Conservation (phyloP, 768 basidiomycete genomes). For the Tylopilus felleus region DNA sequence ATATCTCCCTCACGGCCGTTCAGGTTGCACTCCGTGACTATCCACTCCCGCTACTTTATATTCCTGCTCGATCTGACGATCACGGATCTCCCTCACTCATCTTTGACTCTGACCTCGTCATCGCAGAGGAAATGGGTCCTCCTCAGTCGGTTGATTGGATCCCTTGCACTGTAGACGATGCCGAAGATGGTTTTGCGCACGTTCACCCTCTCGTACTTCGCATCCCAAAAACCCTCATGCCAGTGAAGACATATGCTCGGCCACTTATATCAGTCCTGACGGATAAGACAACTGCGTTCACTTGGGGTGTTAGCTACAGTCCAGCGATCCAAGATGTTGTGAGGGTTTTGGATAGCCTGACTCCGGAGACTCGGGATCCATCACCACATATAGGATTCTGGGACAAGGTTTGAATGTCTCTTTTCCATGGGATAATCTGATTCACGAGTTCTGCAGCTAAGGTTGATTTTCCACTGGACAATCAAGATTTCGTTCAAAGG, state of each 20-base stretch:
- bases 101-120: slow-evolving; percentile 74
- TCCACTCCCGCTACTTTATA: slow-evolving; percentile 77
- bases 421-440: neutral
- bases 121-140: slow-evolving; percentile 83
- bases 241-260: slow-evolving; percentile 87
- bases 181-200: slow-evolving; percentile 48
- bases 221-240: slow-evolving; percentile 91
- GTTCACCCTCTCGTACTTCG: slow-evolving; percentile 52
- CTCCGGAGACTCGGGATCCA: slow-evolving; percentile 72
- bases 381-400: slow-evolving; percentile 89
- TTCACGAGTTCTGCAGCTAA: slow-evolving; percentile 43
- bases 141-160: slow-evolving; percentile 69
- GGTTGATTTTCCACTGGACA: slow-evolving; percentile 83
- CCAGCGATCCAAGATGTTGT: slow-evolving; percentile 86
- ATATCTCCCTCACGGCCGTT: slow-evolving; percentile 60
- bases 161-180: slow-evolving; percentile 59
- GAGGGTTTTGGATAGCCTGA: slow-evolving; percentile 76
- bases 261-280: slow-evolving; percentile 69
- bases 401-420: slow-evolving; percentile 69
- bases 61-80: slow-evolving; percentile 45
- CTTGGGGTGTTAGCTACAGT: slow-evolving; percentile 87
- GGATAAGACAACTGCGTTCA: slow-evolving; percentile 63
- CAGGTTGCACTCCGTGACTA: slow-evolving; percentile 77
- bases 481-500: slow-evolving; percentile 61
- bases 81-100: slow-evolving; percentile 47